Conservation (phyloP, 805 yeast species). For the Millerago galiae region DNA sequence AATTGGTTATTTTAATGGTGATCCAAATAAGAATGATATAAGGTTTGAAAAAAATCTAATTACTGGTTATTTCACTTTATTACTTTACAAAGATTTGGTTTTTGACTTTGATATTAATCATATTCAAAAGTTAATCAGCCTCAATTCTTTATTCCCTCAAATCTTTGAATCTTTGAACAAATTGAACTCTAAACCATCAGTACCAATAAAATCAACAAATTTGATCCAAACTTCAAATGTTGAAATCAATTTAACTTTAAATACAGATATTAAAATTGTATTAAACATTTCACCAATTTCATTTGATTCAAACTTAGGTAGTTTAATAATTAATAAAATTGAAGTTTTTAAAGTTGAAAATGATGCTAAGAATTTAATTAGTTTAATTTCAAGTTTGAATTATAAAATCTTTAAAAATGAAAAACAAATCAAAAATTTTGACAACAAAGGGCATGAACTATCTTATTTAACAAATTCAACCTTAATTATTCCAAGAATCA, state of each 20-base stretch:
- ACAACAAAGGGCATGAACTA: constrained; percentile 25
- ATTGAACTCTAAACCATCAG: constrained; percentile 4
- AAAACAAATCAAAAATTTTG: constrained; percentile 22
- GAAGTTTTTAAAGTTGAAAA: constrained; percentile 14
- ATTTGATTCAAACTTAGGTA: constrained; percentile 30
- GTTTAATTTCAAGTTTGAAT: constrained; percentile 21
- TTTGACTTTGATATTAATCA: constrained; percentile 11
- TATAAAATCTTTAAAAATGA: constrained; percentile 11
- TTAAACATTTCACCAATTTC: constrained; percentile 38
- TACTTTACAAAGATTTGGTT: constrained; percentile 37
- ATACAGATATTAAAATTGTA: constrained; percentile 14
- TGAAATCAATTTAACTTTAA: constrained; percentile 7
- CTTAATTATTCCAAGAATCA: constrained; percentile 22
- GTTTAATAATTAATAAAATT: constrained; percentile 30
- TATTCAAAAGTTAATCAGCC: constrained; percentile 25
- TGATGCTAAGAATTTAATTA: constrained; percentile 11
- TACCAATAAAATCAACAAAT: constrained; percentile 4
- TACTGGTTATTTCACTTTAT: constrained; percentile 31
- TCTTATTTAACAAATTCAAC: constrained; percentile 12
- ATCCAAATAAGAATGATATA: constrained; percentile 38
- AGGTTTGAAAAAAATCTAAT: constrained; percentile 41
- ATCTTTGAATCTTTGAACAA: constrained; percentile 19
- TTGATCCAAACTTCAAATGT: constrained; percentile 20
- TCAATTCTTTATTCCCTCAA: constrained; percentile 23
- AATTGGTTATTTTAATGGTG: constrained; percentile 25